These are phyloP conservation scores for Cucurbita pepo DNA, from an alignment of 306 rosid genomes.

Conservation along the genomic window DNA sequence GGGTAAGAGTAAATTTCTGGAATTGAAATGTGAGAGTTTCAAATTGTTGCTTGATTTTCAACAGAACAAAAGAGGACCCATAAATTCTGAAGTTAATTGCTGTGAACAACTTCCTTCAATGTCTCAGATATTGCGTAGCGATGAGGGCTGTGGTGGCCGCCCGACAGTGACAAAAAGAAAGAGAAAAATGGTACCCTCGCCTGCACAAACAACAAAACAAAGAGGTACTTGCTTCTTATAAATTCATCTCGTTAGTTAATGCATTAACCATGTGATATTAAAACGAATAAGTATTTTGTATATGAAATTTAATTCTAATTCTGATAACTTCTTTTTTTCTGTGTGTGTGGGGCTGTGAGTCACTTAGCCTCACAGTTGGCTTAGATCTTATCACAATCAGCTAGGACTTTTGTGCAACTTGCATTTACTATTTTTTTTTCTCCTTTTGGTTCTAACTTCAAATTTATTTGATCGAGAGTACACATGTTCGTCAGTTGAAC, in stretches of 20 bases:
- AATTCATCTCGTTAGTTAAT: not conserved
- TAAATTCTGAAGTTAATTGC: not conserved
- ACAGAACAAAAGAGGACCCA: not conserved
- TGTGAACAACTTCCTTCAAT: not conserved
- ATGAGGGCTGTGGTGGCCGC: not conserved
- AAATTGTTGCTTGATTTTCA: not conserved
- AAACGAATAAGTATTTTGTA: not conserved
- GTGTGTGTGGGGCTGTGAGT: not conserved
- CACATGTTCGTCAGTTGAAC: too few relatives aligned
- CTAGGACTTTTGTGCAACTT: not conserved
- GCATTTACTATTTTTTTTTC: not conserved
- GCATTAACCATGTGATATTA: not conserved
- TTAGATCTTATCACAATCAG: not conserved
- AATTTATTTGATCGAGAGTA: too few relatives aligned
- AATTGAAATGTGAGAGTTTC: not conserved
- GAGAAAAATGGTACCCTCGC: not conserved
- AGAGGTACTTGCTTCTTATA: not conserved
- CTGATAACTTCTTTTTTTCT: not conserved
- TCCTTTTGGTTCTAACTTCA: too few relatives aligned
- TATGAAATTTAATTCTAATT: not conserved
- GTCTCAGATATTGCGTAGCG: not conserved
- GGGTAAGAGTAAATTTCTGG: not conserved
- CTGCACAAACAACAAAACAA: not conserved
- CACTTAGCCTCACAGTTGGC: not conserved
- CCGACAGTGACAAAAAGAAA: slow-evolving; percentile 1